Conservation (phyloP, 371 early-diverging fungal genomes). For the Aphelidium insulamus region DNA sequence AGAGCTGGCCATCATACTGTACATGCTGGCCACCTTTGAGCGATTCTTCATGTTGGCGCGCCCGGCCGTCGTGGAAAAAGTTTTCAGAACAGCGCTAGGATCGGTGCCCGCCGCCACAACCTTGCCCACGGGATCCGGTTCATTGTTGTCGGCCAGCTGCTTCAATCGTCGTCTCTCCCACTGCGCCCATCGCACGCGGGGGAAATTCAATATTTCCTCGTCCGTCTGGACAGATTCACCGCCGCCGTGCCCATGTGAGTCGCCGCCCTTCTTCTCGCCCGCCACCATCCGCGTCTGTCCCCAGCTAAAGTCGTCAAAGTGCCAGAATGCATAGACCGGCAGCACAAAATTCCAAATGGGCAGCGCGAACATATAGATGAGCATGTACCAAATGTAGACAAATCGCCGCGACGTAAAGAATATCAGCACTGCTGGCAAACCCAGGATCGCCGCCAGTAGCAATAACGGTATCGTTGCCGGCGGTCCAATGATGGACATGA, state of each 20-base stretch:
- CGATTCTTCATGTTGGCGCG: too few species aligned
- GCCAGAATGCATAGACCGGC: conserved; percentile 87
- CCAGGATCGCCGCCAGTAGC: conserved; percentile 34
- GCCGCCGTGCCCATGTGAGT: conserved; percentile 25
- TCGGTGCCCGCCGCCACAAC: too few species aligned
- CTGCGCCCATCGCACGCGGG: too few species aligned
- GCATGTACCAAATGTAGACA: conserved; percentile 57
- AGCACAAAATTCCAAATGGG: conserved; percentile 92
- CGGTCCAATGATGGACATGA: conserved; percentile 4
- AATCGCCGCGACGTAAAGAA: conserved; percentile 57
- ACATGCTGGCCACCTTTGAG: too few species aligned
- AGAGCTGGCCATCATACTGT: too few species aligned
- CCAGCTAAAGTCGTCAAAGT: conserved; percentile 91
- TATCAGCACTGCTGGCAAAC: conserved; percentile 66
- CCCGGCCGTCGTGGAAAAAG: too few species aligned
- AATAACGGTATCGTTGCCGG: conserved; percentile 25
- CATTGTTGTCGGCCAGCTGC: too few species aligned
- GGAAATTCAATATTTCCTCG: too few species aligned
- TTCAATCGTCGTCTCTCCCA: too few species aligned
- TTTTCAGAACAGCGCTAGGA: too few species aligned
- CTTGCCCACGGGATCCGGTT: too few species aligned
- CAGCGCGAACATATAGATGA: conserved; percentile 38
- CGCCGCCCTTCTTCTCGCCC: conserved; percentile 31
- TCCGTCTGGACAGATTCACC: too few species aligned
- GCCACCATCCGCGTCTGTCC: conserved; percentile 57